phyloP scores from a whole-genome alignment of 257 asterid species.

The Salvia miltiorrhiza region DNA sequence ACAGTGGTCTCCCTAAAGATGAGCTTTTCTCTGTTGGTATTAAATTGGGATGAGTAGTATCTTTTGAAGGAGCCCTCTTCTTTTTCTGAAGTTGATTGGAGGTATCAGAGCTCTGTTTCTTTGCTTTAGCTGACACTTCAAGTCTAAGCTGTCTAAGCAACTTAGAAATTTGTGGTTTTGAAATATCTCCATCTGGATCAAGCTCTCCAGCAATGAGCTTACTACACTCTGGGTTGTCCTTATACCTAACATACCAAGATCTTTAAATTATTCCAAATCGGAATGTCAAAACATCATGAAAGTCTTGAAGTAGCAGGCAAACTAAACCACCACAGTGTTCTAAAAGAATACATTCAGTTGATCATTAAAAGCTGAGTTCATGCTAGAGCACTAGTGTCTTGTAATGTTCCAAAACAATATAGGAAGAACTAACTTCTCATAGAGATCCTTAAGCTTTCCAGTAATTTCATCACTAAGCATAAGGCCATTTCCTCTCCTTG shows the following conservation, averaged over 20 bases:
- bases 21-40: slow-evolving; percentile 32
- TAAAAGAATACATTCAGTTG: slow-evolving; percentile 9
- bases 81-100: slow-evolving; percentile 24
- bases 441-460: slow-evolving; percentile 54
- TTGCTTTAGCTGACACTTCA: slow-evolving; percentile 48
- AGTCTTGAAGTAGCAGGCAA: slow-evolving; percentile 5
- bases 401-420: not conserved
- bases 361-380: slow-evolving; percentile 2
- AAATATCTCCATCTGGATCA: slow-evolving; percentile 49
- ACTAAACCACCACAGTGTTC: not conserved
- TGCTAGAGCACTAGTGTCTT: slow-evolving; percentile 5
- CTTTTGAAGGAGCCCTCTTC: slow-evolving; percentile 25
- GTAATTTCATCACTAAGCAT: slow-evolving; percentile 44
- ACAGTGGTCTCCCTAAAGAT: slow-evolving; percentile 53
- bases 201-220: slow-evolving; percentile 64
- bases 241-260: slow-evolving; percentile 41
- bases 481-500: slow-evolving; percentile 36
- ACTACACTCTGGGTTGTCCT: slow-evolving; percentile 53
- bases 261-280: slow-evolving; percentile 12
- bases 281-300: slow-evolving; percentile 20
- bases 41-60: slow-evolving; percentile 23
- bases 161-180: slow-evolving; percentile 48
- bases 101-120: slow-evolving; percentile 30
- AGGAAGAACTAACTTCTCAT: slow-evolving; percentile 56
- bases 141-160: slow-evolving; percentile 54